A percentile compares a stretch with the other conserved stretches of the same genome.
Evolutionary conservation across 768 basidiomycete species (phyloP).

Genomic region (Infundibulicybe gibba): DNA sequence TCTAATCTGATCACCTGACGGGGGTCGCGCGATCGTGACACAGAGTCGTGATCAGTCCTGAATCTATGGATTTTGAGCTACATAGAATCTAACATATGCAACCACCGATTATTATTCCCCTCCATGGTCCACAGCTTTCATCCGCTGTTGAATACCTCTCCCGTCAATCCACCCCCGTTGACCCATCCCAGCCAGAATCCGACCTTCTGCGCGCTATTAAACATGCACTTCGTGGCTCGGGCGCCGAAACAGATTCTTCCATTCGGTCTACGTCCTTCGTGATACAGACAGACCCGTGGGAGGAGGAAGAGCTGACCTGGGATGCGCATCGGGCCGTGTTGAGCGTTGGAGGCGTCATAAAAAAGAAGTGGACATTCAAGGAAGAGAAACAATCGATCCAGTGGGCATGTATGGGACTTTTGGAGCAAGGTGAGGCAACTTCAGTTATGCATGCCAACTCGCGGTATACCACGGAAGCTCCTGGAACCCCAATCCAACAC

Average conservation of each 20-base stretch:
- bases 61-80: not conserved
- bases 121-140: constrained; percentile 39
- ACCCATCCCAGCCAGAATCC: constrained; percentile 22
- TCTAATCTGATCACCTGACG: too few relatives aligned
- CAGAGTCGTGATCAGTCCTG: not conserved
- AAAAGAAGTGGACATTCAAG: constrained; percentile 72
- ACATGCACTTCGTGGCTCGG: constrained; percentile 53
- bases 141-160: constrained; percentile 40
- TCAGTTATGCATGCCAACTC: constrained; percentile 21
- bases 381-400: constrained; percentile 71
- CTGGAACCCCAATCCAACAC: constrained; percentile 11
- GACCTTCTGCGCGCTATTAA: constrained; percentile 55
- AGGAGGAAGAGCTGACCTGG: constrained; percentile 73
- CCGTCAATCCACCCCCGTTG: constrained; percentile 12
- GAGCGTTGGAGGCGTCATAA: constrained; percentile 63
- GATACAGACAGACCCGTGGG: constrained; percentile 33
- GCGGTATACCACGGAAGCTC: constrained; percentile 26
- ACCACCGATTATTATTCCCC: constrained; percentile 28
- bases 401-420: constrained; percentile 74
- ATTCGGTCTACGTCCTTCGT: constrained; percentile 40
- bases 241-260: constrained; percentile 34
- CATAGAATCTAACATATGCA: constrained; percentile 4
- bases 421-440: constrained; percentile 45
- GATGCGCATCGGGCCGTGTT: constrained; percentile 59
- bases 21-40: too few relatives aligned